These are phyloP conservation scores for Fusarium tupiense DNA, from an alignment of 2,329 filamentous ascomycete genomes.

Conservation along the genomic window DNA sequence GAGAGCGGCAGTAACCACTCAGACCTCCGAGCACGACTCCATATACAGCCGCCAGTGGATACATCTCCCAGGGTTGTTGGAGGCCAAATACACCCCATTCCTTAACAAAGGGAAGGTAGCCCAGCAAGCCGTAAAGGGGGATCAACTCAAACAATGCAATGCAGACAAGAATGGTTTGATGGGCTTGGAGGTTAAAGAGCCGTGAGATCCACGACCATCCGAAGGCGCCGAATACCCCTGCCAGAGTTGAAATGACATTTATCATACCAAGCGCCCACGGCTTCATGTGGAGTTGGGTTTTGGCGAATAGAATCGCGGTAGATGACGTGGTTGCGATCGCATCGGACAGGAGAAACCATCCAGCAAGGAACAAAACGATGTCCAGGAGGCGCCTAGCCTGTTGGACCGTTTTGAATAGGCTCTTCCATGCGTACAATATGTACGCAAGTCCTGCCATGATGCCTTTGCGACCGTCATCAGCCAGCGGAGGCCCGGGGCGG, in stretches of 20 bases:
- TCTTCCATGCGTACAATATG: constrained; percentile 85
- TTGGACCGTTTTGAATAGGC: constrained; percentile 81
- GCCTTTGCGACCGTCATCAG: constrained; percentile 52
- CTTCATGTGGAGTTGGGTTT: constrained; percentile 90
- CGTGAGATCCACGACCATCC: constrained; percentile 85
- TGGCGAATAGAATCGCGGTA: constrained; percentile 94
- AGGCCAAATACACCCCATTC: constrained; percentile 81
- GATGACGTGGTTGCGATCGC: constrained; percentile 94
- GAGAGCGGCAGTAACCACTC: constrained; percentile 87
- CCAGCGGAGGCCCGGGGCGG: constrained; percentile 85
- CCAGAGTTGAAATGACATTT: constrained; percentile 88
- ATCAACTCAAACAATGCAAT: constrained; percentile 92
- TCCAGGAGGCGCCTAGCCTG: constrained; percentile 78
- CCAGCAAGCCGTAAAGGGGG: constrained; percentile 88
- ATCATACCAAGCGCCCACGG: constrained; percentile 90
- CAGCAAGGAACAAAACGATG: constrained; percentile 80
- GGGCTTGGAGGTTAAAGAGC: constrained; percentile 74
- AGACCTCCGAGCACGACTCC: constrained; percentile 94
- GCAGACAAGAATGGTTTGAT: constrained; percentile 91
- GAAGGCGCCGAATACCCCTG: constrained; percentile 88
- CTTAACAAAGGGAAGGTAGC: constrained; percentile 84
- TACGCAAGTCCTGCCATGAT: constrained; percentile 70
- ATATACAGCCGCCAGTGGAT: constrained; percentile 87
- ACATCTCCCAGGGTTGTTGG: constrained; percentile 98
- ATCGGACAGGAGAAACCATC: constrained; percentile 95